These are phyloP conservation scores for Colletotrichum euphorbiae DNA, from an alignment of 2,329 filamentous ascomycete genomes.

Conservation along the genomic window DNA sequence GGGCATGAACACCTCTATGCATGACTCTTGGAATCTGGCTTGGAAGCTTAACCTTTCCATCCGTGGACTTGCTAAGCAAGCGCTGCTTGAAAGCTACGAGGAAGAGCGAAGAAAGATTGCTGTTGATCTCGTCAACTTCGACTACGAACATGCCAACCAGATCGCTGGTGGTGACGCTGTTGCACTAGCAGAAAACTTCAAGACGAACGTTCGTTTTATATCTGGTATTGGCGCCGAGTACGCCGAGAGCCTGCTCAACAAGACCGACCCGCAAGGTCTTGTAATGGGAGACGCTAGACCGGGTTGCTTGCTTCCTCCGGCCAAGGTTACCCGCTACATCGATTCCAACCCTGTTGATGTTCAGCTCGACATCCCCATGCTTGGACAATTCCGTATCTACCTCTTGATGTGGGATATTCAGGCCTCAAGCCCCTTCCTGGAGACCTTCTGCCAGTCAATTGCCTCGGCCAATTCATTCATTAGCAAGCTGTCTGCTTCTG, in stretches of 20 bases:
- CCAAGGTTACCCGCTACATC: slow-evolving; percentile 78
- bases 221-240: slow-evolving; percentile 77
- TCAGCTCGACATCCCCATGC: slow-evolving; percentile 81
- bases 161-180: slow-evolving; percentile 71
- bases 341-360: slow-evolving; percentile 83
- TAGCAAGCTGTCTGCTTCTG: slow-evolving; percentile 68
- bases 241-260: slow-evolving; percentile 63
- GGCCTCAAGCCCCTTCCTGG: slow-evolving; percentile 67
- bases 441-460: slow-evolving; percentile 67
- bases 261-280: slow-evolving; percentile 52
- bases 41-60: slow-evolving; percentile 66
- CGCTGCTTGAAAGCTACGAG: slow-evolving; percentile 71
- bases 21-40: slow-evolving; percentile 71
- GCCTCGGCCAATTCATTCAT: slow-evolving; percentile 65
- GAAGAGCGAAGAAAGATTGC: slow-evolving; percentile 72
- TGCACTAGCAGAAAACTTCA: slow-evolving; percentile 75
- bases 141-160: slow-evolving; percentile 68
- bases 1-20: slow-evolving; percentile 72
- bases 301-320: slow-evolving; percentile 71
- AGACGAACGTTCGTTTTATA: slow-evolving; percentile 78
- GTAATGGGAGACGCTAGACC: slow-evolving; percentile 63
- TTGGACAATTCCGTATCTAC: slow-evolving; percentile 82
- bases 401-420: slow-evolving; percentile 74
- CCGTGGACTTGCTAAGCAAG: slow-evolving; percentile 65
- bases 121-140: slow-evolving; percentile 69